These are phyloP conservation scores for Pythium myriotylum DNA, from an alignment of 352 stramenopile species.

Conservation along the genomic window DNA sequence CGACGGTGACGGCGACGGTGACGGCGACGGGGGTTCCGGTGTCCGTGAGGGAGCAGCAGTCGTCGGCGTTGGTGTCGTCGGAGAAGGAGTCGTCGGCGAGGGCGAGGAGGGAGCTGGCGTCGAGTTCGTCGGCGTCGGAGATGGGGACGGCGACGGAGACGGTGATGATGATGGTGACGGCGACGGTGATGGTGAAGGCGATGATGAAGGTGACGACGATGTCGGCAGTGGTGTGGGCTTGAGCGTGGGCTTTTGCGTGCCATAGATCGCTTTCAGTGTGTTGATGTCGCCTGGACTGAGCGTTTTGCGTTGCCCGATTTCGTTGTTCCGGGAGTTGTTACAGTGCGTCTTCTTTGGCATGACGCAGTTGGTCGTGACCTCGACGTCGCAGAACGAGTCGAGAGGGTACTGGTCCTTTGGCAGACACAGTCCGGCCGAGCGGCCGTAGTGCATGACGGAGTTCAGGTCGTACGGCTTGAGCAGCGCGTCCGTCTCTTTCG, in stretches of 20 bases:
- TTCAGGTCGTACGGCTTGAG: conserved; percentile 69
- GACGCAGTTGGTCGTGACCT: conserved; percentile 65
- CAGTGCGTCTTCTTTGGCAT: conserved; percentile 71
- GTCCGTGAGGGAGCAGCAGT: conserved; percentile 6
- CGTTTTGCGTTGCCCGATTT: conserved; percentile 58
- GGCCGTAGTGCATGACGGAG: conserved; percentile 84
- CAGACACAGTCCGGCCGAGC: conserved; percentile 63
- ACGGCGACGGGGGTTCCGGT: neutral
- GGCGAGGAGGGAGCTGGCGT: neutral
- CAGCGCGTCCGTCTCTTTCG: conserved; percentile 55
- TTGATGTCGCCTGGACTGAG: conserved; percentile 66
- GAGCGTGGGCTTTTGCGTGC: conserved; percentile 20
- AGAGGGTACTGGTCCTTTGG: conserved; percentile 66
- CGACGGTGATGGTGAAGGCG: neutral
- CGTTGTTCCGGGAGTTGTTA: conserved; percentile 59
- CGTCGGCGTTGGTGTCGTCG: conserved; percentile 1
- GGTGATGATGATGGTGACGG: neutral
- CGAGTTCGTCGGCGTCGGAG: neutral
- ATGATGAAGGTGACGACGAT: neutral
- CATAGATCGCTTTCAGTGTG: conserved; percentile 68
- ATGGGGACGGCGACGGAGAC: neutral
- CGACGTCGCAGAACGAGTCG: conserved; percentile 68
- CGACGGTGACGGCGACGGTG: neutral
- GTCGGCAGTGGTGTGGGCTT: conserved; percentile 4
- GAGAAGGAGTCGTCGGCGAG: neutral